Base-by-base conservation (phyloP, 2,329 filamentous ascomycete species). In the Ascomycota sp. region DNA sequence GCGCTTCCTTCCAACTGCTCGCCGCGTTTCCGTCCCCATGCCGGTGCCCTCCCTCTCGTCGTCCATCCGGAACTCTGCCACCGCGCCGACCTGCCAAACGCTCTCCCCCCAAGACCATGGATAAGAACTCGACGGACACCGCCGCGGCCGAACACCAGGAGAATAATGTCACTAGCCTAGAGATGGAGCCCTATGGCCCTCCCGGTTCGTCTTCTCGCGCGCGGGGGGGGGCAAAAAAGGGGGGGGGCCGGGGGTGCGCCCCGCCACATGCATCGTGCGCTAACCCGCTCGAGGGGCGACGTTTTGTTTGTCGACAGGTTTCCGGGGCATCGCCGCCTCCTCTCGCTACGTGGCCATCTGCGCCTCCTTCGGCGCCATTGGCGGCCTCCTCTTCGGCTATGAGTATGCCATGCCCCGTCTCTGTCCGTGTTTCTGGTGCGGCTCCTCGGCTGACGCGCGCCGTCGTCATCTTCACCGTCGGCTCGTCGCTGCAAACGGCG, bases 401-500 rank as follows among this genome's bases (percentile, higher is more conserved):
- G 44, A 46, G 34, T 40, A 33, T 24, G 34, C 27, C 12, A 3
- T 11, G 4, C 10, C n/a, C 11, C 25, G 20, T 11, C 4, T 15
- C 10, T 30, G 10, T 15, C 23, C n/a, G n/a, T n/a, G 6, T 29
- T 7, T 20, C 20, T 4, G 23, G 12, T 22, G 17, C 9, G 9
- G 7, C 10, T 31, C n/a, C 20, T 23, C 15, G 6, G 12, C 11
- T 53, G 8, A 42, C 48, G 23, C 34, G 52, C 5, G 49, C 47
- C 20, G 46, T 48, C 13, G 38, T 44, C 28, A 39, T 51, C 29
- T 51, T 52, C 32, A 42, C 50, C 7, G 48, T 61, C 26, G 58
- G 58, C 1, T 55, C 57, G 1, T 45, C 48, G 13, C 43, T 61
- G 5, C 57, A 62, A 33, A 56, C 55, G 1, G 48, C 45, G 8